Conservation (phyloP, 2,329 filamentous ascomycete genomes). For the Colletotrichum spinosum region DNA sequence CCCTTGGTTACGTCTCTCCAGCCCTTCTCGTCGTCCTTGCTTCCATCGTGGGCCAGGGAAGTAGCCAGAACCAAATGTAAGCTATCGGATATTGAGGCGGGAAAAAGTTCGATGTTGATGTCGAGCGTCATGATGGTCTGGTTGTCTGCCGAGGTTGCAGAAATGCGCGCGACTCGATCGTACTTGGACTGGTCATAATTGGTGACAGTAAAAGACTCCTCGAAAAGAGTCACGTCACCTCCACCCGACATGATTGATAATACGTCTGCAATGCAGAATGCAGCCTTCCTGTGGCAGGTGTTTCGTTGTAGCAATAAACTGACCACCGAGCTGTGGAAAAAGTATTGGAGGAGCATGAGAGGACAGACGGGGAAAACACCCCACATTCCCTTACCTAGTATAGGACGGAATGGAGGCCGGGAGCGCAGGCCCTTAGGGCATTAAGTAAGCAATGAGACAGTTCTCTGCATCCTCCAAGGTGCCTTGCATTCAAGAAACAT, state of each 20-base stretch:
- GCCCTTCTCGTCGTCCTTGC: constrained; percentile 78
- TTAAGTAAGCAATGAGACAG: no score
- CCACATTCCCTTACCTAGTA: constrained; percentile 6
- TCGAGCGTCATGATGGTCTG: constrained; percentile 86
- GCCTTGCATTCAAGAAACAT: no score
- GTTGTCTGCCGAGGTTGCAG: constrained; percentile 79
- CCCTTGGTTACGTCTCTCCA: constrained; percentile 81
- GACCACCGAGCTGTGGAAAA: no score
- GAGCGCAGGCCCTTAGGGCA: not conserved
- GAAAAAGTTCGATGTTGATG: constrained; percentile 94
- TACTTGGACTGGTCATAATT: constrained; percentile 88
- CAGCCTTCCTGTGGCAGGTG: no score
- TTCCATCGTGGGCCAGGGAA: constrained; percentile 87
- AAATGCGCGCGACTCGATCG: constrained; percentile 91
- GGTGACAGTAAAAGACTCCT: constrained; percentile 89
- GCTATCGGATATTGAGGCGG: constrained; percentile 77
- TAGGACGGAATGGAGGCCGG: constrained; percentile 7
- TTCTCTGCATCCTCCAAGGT: no score
- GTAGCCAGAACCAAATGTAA: constrained; percentile 86
- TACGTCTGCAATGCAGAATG: no score
- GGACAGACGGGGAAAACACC: not conserved
- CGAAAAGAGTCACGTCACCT: constrained; percentile 92
- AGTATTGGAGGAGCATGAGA: no score
- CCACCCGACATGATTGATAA: constrained; percentile 60
- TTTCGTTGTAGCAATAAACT: no score